Conservation (phyloP, 805 yeast genomes). For the Metschnikowia vanudenii region DNA sequence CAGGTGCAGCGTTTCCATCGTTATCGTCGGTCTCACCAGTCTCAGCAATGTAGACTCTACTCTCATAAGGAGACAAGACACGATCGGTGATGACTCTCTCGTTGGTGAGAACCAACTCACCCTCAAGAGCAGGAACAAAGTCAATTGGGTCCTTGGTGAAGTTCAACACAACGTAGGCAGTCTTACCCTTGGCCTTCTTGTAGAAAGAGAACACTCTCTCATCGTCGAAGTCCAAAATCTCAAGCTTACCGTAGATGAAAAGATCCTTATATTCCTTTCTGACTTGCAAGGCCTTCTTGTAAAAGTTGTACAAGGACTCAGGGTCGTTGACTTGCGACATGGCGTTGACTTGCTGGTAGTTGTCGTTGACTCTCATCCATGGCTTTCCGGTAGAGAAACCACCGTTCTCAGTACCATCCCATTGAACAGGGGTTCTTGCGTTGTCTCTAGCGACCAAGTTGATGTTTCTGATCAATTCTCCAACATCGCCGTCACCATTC, state of each 20-base stretch:
- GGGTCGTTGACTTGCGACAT: constrained; percentile 46
- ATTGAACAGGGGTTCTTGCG: constrained; percentile 57
- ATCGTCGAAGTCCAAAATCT: constrained; percentile 44
- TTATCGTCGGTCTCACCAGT: not conserved
- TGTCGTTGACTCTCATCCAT: constrained; percentile 54
- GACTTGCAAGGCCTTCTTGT: constrained; percentile 40
- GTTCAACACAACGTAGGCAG: constrained; percentile 26
- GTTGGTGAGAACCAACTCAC: constrained; percentile 33
- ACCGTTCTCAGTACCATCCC: constrained; percentile 44
- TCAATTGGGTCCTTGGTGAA: constrained; percentile 53
- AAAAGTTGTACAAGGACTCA: constrained; percentile 45
- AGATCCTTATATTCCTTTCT: constrained; percentile 47
- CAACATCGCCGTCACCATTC: constrained; percentile 25
- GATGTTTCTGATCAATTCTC: constrained; percentile 30
- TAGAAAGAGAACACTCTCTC: constrained; percentile 39
- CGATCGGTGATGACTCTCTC: constrained; percentile 23
- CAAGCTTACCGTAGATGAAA: constrained; percentile 48
- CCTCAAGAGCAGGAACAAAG: constrained; percentile 30
- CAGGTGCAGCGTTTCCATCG: too few species aligned
- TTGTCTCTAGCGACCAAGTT: constrained; percentile 49
- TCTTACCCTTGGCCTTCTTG: constrained; percentile 34
- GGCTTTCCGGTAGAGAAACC: constrained; percentile 51
- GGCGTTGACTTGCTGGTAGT: constrained; percentile 49
- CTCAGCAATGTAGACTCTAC: constrained; percentile 37
- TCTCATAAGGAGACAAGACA: constrained; percentile 44